Evolutionary conservation across 106 monocot species (phyloP).

Genomic region (Iris macrosiphon): DNA sequence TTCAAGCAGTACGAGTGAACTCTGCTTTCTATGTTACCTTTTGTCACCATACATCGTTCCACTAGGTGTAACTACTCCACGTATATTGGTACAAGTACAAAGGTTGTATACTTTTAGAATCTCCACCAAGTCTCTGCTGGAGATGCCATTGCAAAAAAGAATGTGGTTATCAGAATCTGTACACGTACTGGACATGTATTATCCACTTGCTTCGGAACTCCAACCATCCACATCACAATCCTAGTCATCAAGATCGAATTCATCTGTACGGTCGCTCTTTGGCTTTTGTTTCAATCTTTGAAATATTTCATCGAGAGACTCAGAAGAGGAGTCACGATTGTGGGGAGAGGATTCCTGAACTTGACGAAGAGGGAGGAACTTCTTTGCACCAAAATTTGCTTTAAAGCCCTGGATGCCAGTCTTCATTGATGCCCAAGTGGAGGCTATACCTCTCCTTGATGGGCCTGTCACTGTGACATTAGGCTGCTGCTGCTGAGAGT

Average conservation of each 20-base stretch:
- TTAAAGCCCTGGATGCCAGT: conserved; percentile 60
- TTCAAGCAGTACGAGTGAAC: too few species aligned
- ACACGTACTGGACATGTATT: too few species aligned
- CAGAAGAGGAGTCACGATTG: conserved; percentile 32
- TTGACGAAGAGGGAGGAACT: conserved; percentile 55
- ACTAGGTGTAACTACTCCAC: too few species aligned
- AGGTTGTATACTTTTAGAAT: too few species aligned
- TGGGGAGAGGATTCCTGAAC: conserved; percentile 19
- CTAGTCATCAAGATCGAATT: conserved; percentile 24
- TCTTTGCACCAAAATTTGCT: conserved; percentile 51
- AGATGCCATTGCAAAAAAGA: too few species aligned
- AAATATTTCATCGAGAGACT: conserved; percentile 85
- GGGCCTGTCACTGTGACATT: conserved; percentile 1
- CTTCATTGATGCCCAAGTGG: conserved; percentile 80
- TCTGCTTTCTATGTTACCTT: too few species aligned
- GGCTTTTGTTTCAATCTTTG: conserved; percentile 58
- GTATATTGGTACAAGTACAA: too few species aligned
- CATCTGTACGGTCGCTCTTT: conserved; percentile 6
- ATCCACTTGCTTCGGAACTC: too few species aligned
- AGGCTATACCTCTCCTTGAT: conserved; percentile 28
- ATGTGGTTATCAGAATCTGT: too few species aligned
- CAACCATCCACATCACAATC: background rate
- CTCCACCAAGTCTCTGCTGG: too few species aligned
- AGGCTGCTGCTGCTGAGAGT: conserved; percentile 14
- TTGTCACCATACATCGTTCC: too few species aligned